These are phyloP conservation scores for Colletotrichum orbiculare DNA, from an alignment of 2,329 filamentous ascomycete genomes.

Conservation along the genomic window DNA sequence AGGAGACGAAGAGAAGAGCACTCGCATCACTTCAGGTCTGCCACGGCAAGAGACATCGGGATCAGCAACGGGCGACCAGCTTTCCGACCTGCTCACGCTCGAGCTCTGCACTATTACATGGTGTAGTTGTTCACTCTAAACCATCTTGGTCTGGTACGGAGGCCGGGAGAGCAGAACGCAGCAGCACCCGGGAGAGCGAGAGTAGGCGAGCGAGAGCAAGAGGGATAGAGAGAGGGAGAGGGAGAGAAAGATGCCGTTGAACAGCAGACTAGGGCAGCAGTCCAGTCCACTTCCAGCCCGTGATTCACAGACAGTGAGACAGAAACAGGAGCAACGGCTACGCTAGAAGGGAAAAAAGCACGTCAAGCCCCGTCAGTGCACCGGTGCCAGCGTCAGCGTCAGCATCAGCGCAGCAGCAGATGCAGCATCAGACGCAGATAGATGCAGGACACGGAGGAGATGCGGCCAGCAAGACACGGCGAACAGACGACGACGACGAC, in stretches of 20 bases:
- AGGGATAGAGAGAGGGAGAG: too few species aligned
- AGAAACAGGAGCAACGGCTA: slow-evolving; percentile 1
- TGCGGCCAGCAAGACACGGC: not conserved
- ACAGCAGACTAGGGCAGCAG: too few species aligned
- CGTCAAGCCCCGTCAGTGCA: slow-evolving; percentile 32
- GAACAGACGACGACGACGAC: slow-evolving; percentile 19
- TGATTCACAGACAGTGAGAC: not conserved
- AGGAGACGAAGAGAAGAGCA: slow-evolving; percentile 4
- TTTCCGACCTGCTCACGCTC: not conserved
- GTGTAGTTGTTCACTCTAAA: too few species aligned
- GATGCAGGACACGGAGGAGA: not conserved
- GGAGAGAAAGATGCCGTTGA: too few species aligned
- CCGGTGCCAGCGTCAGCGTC: slow-evolving; percentile 17
- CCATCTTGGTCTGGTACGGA: too few species aligned
- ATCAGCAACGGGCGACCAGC: slow-evolving; percentile 1
- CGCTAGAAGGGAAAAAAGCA: slow-evolving; percentile 12
- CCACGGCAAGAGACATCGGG: slow-evolving; percentile 6
- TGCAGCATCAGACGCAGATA: slow-evolving; percentile 2
- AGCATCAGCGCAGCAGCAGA: slow-evolving; percentile 10
- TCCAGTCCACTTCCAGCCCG: not conserved
- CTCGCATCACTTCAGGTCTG: slow-evolving; percentile 17
- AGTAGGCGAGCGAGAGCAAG: too few species aligned
- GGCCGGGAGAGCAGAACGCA: too few species aligned
- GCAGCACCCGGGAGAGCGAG: too few species aligned
- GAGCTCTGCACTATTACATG: not conserved